phyloP scores from a whole-genome alignment of 2,329 filamentous ascomycete species.

The Coniella vitis region DNA sequence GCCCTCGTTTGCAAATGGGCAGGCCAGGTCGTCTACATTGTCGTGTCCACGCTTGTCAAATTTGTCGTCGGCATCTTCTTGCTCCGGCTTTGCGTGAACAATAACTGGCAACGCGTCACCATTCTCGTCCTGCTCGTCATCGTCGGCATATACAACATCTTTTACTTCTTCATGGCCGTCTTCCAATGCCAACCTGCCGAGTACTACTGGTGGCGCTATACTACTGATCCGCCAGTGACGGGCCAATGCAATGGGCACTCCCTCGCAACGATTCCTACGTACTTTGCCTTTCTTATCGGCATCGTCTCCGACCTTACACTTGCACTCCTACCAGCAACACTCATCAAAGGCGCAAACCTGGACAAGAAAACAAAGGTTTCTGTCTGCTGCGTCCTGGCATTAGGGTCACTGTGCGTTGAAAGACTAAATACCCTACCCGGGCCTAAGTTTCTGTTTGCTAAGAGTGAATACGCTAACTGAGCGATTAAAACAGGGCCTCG shows the following conservation, averaged over 20 bases:
- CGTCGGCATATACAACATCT: constrained; percentile 26
- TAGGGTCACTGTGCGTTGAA: constrained; percentile 32
- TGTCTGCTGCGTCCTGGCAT: constrained; percentile 20
- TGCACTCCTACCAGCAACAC: constrained; percentile 28
- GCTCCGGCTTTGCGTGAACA: constrained; percentile 29
- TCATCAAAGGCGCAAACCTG: constrained; percentile 31
- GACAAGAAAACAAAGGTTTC: constrained; percentile 27
- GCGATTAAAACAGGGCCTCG: constrained; percentile 25
- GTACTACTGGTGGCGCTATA: constrained; percentile 33
- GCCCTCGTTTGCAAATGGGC: constrained; percentile 25
- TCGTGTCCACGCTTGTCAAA: constrained; percentile 32
- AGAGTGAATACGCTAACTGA: no score
- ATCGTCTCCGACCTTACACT: constrained; percentile 30
- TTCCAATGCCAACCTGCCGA: constrained; percentile 31
- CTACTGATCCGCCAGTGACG: constrained; percentile 16
- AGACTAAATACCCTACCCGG: no score
- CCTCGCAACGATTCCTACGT: constrained; percentile 27
- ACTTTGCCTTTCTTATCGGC: constrained; percentile 28
- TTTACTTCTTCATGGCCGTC: constrained; percentile 31
- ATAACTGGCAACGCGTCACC: constrained; percentile 26
- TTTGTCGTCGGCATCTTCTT: constrained; percentile 33
- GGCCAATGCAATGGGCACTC: constrained; percentile 27
- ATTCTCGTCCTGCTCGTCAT: constrained; percentile 27
- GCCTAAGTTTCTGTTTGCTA: no score
- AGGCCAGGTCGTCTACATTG: constrained; percentile 31